Percentiles rank a stretch among this genome's conserved stretches.
phyloP scores from a whole-genome alignment of 1,284 basidiomycete species.

The Rhodofomes roseus region DNA sequence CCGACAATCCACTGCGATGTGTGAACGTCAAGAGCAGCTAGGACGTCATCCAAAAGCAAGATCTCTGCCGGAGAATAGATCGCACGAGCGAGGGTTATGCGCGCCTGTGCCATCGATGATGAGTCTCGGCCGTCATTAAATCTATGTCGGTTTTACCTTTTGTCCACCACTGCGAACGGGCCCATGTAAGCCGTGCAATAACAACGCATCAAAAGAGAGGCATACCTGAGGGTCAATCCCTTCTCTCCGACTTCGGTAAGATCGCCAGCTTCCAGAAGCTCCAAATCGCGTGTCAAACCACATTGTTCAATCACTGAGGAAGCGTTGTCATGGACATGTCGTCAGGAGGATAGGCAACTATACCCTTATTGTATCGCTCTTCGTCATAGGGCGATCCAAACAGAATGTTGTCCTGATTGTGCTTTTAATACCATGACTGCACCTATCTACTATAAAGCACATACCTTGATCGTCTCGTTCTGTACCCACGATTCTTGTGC shows the following conservation, averaged over 20 bases:
- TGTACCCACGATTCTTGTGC: slow-evolving; percentile 78
- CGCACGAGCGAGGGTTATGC: slow-evolving; percentile 10
- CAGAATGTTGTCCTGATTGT: slow-evolving; percentile 38
- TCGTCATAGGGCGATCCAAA: slow-evolving; percentile 42
- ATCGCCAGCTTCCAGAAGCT: slow-evolving; percentile 72
- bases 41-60: slow-evolving; percentile 22
- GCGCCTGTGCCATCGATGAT: background rate
- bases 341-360: background rate
- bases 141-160: too few species aligned
- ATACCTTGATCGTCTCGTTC: slow-evolving; percentile 46
- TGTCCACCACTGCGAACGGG: slow-evolving; percentile 1
- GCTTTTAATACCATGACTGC: too few species aligned
- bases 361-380: slow-evolving; percentile 40
- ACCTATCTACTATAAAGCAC: background rate
- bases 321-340: slow-evolving; percentile 12
- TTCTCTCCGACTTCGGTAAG: slow-evolving; percentile 69
- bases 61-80: slow-evolving; percentile 9
- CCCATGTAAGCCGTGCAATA: background rate
- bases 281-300: slow-evolving; percentile 58
- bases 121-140: background rate
- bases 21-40: slow-evolving; percentile 55
- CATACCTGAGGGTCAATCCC: slow-evolving; percentile 49
- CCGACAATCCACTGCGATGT: slow-evolving; percentile 76
- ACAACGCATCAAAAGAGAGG: background rate
- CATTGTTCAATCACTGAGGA: slow-evolving; percentile 58